A percentile compares a stretch with the other conserved stretches of the same genome.
These are phyloP conservation scores for Clonostachys sp. DNA, from an alignment of 2,329 filamentous ascomycete genomes.

Conservation along the genomic window DNA sequence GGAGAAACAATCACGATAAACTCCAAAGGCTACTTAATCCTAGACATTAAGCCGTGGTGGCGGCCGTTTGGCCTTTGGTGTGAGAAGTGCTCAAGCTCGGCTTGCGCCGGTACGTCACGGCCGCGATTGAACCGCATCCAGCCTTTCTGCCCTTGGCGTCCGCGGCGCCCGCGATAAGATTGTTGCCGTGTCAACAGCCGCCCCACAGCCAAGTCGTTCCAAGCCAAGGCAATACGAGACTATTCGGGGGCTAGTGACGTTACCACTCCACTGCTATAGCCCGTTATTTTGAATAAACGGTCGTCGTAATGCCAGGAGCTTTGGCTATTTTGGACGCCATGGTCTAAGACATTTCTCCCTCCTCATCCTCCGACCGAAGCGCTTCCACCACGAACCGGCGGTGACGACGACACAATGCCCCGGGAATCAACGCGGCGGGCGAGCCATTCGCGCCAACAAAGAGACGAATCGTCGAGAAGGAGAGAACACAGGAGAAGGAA, in stretches of 20 bases:
- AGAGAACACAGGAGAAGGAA: conserved; percentile 28
- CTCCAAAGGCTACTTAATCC: not conserved
- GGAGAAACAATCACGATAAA: not conserved
- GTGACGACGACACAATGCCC: too few relatives aligned
- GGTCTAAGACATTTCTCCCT: too few relatives aligned
- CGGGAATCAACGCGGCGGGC: conserved; percentile 18
- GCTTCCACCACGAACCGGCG: too few relatives aligned
- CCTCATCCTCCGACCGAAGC: conserved; percentile 2
- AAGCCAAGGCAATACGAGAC: too few relatives aligned
- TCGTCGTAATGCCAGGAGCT: too few relatives aligned
- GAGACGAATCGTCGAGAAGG: conserved; percentile 19
- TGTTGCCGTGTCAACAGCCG: conserved; percentile 34
- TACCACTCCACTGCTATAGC: too few relatives aligned
- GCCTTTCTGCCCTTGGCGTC: not conserved
- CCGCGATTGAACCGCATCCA: conserved; percentile 5
- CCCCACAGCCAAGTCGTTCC: conserved; percentile 4
- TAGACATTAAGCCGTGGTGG: conserved; percentile 2
- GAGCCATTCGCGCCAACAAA: conserved; percentile 18
- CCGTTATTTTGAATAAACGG: too few relatives aligned
- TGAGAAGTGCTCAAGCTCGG: conserved; percentile 17
- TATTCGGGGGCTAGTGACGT: too few relatives aligned
- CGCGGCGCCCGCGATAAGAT: conserved; percentile 18
- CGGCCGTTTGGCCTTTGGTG: conserved; percentile 10
- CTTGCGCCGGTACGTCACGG: conserved; percentile 29
- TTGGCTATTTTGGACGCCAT: too few relatives aligned